Evolutionary conservation across 768 basidiomycete species (phyloP).

Genomic region (Russula abietina): DNA sequence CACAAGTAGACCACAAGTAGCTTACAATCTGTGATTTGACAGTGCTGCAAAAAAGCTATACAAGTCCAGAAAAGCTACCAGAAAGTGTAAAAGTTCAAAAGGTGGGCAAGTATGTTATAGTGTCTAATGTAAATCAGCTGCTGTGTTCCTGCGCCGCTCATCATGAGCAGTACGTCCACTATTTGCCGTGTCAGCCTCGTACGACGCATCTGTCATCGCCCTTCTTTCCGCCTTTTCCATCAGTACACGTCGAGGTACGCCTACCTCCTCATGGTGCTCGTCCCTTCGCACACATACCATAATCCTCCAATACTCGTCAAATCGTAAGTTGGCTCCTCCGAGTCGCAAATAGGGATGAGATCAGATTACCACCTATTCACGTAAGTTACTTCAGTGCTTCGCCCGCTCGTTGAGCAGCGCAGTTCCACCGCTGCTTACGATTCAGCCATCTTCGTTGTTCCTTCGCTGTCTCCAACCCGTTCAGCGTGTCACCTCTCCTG

Average conservation of each 20-base stretch:
- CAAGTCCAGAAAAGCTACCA: no score
- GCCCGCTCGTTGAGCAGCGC: slow-evolving; percentile 37
- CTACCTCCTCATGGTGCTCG: not conserved
- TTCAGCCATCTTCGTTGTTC: slow-evolving; percentile 26
- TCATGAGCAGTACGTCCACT: slow-evolving; percentile 61
- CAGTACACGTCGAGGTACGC: slow-evolving; percentile 67
- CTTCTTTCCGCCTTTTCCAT: slow-evolving; percentile 61
- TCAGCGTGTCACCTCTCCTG: slow-evolving; percentile 52
- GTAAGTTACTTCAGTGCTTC: slow-evolving; percentile 55
- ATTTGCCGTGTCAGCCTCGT: slow-evolving; percentile 8
- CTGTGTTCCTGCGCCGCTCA: slow-evolving; percentile 70
- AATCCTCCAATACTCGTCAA: slow-evolving; percentile 47
- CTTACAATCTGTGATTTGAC: no score
- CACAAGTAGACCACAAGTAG: no score
- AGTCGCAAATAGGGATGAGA: slow-evolving; percentile 59
- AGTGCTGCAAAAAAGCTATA: no score
- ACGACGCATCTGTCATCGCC: slow-evolving; percentile 57
- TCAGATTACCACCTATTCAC: slow-evolving; percentile 67
- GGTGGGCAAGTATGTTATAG: no score
- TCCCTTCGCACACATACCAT: not conserved
- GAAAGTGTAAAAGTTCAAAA: no score
- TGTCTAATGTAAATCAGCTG: no score
- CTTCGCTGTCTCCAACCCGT: slow-evolving; percentile 47
- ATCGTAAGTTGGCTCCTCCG: slow-evolving; percentile 37
- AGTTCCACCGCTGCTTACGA: slow-evolving; percentile 4